Conservation (phyloP, 139 green algal species). For the Micromonas commoda region DNA sequence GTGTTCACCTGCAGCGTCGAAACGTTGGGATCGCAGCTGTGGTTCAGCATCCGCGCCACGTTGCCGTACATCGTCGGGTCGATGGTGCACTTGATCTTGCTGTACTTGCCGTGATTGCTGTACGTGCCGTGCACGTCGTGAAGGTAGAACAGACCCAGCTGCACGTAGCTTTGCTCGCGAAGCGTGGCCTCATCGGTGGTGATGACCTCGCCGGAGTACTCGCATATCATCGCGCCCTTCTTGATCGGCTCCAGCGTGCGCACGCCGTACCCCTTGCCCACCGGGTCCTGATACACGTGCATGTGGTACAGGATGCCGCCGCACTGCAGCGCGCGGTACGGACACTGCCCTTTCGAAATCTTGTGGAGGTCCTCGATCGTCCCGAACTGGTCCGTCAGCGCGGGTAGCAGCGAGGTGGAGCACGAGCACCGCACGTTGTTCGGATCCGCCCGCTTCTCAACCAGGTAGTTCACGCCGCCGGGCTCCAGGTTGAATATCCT, state of each 20-base stretch:
- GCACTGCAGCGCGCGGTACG: background rate
- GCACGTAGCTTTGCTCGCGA: constrained; percentile 82
- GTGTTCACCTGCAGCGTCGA: constrained; percentile 14
- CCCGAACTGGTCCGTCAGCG: too few species aligned
- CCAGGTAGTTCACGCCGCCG: too few species aligned
- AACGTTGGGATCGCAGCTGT: constrained; percentile 88
- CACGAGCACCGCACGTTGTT: background rate
- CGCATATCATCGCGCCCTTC: constrained; percentile 79
- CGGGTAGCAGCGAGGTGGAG: too few species aligned
- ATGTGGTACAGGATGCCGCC: background rate
- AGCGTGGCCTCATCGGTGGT: background rate
- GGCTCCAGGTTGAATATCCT: too few species aligned
- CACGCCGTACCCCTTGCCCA: constrained; percentile 69
- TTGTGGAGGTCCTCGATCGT: background rate
- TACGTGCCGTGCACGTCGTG: constrained; percentile 61
- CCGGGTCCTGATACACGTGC: background rate
- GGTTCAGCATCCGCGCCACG: constrained; percentile 89
- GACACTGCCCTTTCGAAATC: background rate
- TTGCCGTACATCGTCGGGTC: constrained; percentile 76
- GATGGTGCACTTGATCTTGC: constrained; percentile 42
- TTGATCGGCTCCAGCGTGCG: constrained; percentile 66
- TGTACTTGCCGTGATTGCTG: background rate
- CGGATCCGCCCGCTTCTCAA: too few species aligned
- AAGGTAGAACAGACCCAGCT: constrained; percentile 95
- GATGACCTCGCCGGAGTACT: constrained; percentile 92